A percentile compares a stretch with the other conserved stretches of the same genome.
phyloP scores from a whole-genome alignment of 1,139 yeast species.

The Zygosaccharomyces sapae region DNA sequence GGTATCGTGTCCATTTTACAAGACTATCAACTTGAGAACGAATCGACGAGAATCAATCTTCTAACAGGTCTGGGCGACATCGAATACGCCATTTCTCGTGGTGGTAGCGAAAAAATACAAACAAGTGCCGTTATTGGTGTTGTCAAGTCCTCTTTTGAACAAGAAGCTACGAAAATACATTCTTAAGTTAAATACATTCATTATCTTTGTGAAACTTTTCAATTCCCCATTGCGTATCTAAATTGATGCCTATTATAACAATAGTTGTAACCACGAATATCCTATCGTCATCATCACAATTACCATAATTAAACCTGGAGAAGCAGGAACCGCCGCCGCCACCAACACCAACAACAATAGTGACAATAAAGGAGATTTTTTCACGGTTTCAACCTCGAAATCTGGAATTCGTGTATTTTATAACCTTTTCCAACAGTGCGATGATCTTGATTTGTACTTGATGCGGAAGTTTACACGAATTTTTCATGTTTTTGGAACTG shows the following conservation, averaged over 20 bases:
- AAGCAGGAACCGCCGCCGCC: neutral
- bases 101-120: conserved; percentile 89
- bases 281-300: too few species aligned
- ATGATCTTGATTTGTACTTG: too few species aligned
- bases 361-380: too few species aligned
- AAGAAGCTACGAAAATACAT: conserved; percentile 26
- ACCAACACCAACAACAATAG: too few species aligned
- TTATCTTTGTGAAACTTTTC: neutral
- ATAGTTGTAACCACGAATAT: neutral
- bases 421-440: conserved; percentile 1
- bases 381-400: neutral
- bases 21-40: conserved; percentile 54
- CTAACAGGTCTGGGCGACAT: conserved; percentile 74
- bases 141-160: conserved; percentile 50
- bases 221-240: neutral
- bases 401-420: neutral
- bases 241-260: neutral
- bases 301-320: neutral
- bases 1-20: conserved; percentile 71
- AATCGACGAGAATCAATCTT: conserved; percentile 56
- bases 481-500: neutral
- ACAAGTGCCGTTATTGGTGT: conserved; percentile 88
- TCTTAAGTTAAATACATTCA: conserved; percentile 1
- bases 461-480: conserved; percentile 4
- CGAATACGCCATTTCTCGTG: conserved; percentile 85